Conservation (phyloP, 2,329 filamentous ascomycete genomes). For the Dichotomopilus funicola region DNA sequence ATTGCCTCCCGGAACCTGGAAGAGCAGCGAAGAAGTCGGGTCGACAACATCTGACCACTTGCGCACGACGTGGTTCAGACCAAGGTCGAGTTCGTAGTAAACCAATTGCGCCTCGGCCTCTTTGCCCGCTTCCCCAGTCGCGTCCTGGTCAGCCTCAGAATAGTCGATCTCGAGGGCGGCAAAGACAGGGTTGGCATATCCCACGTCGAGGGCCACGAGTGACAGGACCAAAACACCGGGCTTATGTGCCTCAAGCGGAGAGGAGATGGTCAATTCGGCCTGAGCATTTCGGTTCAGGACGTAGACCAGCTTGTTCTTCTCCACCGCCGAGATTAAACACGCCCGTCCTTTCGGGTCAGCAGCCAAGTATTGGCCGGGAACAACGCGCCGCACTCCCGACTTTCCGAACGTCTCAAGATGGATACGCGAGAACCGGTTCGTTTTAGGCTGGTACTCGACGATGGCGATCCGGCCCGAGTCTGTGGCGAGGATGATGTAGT, state of each 20-base stretch:
- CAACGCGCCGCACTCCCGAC: constrained; percentile 84
- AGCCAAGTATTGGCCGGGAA: constrained; percentile 93
- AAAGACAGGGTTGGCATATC: constrained; percentile 95
- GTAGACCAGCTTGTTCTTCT: constrained; percentile 99
- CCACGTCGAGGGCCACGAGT: constrained; percentile 83
- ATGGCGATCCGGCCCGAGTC: constrained; percentile 95
- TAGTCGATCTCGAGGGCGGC: constrained; percentile 93
- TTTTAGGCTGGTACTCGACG: constrained; percentile 79
- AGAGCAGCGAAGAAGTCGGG: constrained; percentile 78
- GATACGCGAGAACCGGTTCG: constrained; percentile 81
- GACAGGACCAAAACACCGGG: constrained; percentile 85
- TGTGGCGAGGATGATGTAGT: constrained; percentile 91
- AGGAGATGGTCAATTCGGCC: constrained; percentile 93
- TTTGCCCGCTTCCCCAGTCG: constrained; percentile 72
- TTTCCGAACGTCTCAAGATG: constrained; percentile 98
- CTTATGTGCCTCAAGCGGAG: constrained; percentile 92
- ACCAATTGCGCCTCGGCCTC: constrained; percentile 86
- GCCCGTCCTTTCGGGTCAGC: constrained; percentile 94
- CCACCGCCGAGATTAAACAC: constrained; percentile 84
- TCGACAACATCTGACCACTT: constrained; percentile 96
- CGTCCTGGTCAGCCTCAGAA: constrained; percentile 82
- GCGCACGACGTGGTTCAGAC: constrained; percentile 91
- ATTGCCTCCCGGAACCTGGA: constrained; percentile 89
- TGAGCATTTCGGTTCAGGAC: constrained; percentile 93
- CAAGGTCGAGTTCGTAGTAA: constrained; percentile 95